A percentile compares a stretch with the other conserved stretches of the same genome.
Conservation (phyloP, 345 rosid genomes). For the Geranium brycei region DNA sequence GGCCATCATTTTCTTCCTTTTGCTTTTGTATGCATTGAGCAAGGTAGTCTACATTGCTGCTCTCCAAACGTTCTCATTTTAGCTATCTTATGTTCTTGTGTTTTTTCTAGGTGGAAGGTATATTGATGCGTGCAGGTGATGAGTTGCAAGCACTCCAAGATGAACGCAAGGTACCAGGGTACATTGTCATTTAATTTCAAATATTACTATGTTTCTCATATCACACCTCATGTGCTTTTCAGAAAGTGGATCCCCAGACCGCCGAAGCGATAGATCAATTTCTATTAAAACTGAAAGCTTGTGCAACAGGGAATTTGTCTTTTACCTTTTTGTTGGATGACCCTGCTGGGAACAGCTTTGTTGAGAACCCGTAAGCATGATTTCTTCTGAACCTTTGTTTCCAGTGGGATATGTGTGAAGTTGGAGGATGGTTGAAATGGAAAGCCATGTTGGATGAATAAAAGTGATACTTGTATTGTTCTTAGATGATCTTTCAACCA, state of each 20-base stretch:
- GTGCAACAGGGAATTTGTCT: conserved; percentile 48
- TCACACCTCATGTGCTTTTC: conserved; percentile 11
- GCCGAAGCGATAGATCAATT: conserved; percentile 85
- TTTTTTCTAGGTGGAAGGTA: conserved; percentile 62
- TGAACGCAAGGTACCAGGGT: conserved; percentile 57
- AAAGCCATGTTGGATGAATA: background rate
- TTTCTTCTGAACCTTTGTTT: background rate
- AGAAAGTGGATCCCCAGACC: conserved; percentile 80
- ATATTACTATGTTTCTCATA: background rate
- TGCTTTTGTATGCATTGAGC: no score
- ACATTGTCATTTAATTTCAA: conserved; percentile 5
- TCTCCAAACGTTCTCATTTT: background rate
- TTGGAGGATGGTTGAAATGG: conserved; percentile 1
- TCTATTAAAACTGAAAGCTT: conserved; percentile 63
- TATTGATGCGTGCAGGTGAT: conserved; percentile 62
- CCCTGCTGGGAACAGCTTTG: conserved; percentile 91
- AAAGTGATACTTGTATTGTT: no score
- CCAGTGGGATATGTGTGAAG: background rate
- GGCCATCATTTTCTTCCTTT: no score
- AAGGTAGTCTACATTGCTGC: background rate
- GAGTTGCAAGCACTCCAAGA: conserved; percentile 82
- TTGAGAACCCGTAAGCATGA: conserved; percentile 82
- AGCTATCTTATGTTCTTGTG: conserved; percentile 3
- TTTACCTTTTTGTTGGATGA: conserved; percentile 80
- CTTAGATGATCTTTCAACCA: background rate